These are phyloP conservation scores for Urostyla sp. DNA, from an alignment of 73 alveolate species.

Conservation along the genomic window DNA sequence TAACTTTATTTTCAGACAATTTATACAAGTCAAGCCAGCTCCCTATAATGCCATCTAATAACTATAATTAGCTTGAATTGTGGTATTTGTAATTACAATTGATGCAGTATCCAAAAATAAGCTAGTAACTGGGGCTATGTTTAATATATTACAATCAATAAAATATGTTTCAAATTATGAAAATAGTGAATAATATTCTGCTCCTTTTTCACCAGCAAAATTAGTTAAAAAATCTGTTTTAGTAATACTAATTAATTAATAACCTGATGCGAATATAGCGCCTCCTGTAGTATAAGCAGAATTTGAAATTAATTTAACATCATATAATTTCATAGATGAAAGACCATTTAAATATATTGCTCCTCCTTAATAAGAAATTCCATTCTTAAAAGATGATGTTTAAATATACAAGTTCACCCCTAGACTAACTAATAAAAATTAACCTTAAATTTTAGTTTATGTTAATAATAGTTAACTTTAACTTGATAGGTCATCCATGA, in stretches of 20 bases:
- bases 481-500: neutral
- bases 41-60: neutral
- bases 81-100: neutral
- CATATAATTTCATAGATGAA: neutral
- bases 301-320: neutral
- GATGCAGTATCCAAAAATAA: neutral
- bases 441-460: neutral
- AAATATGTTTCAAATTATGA: neutral
- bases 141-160: neutral
- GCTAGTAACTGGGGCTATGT: neutral
- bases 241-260: neutral
- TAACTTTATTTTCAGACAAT: neutral
- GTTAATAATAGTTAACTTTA: neutral
- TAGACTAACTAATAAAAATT: slow-evolving; percentile 5
- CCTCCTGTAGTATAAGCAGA: slow-evolving; percentile 14
- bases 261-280: slow-evolving; percentile 32
- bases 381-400: neutral
- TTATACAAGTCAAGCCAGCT: neutral
- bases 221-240: slow-evolving; percentile 1
- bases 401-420: slow-evolving; percentile 1
- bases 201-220: slow-evolving; percentile 11
- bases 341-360: slow-evolving; percentile 57
- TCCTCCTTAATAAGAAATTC: slow-evolving; percentile 45
- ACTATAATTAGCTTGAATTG: neutral
- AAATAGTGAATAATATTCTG: slow-evolving; percentile 11